phyloP scores from a whole-genome alignment of 129 eudicot genomes.

The Lactuca sativa region DNA sequence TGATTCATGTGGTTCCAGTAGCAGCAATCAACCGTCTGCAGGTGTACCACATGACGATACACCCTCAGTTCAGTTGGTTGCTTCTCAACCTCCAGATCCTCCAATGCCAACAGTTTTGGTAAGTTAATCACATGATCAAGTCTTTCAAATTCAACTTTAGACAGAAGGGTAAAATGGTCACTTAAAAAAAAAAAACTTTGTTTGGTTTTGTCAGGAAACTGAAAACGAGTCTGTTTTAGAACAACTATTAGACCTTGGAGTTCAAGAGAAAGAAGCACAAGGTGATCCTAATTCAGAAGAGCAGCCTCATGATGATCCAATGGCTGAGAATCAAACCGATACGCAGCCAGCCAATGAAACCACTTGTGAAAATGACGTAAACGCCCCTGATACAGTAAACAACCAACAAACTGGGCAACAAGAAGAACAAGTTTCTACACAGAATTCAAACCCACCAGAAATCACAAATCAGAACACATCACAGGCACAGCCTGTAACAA shows the following conservation, averaged over 20 bases:
- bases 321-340: constrained; percentile 21
- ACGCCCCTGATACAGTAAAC: neutral
- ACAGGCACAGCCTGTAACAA: constrained; percentile 8
- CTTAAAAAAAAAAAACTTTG: neutral
- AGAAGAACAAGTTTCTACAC: too few relatives aligned
- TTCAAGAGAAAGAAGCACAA: constrained; percentile 29
- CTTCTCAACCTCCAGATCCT: constrained; percentile 18
- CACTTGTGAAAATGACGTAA: neutral
- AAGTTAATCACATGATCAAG: neutral
- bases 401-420: too few relatives aligned
- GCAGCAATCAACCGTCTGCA: constrained; percentile 11
- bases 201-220: constrained; percentile 32
- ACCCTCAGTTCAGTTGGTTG: constrained; percentile 2
- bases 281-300: constrained; percentile 19
- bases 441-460: neutral
- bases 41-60: constrained; percentile 5
- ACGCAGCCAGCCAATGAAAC: constrained; percentile 3
- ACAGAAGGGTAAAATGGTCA: neutral
- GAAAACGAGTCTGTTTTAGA: constrained; percentile 21
- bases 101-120: constrained; percentile 15
- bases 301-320: constrained; percentile 20
- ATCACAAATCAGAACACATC: constrained; percentile 22
- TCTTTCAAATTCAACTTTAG: neutral
- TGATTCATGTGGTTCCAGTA: constrained; percentile 24
- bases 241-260: constrained; percentile 8